These are phyloP conservation scores for Solanum lignicaule DNA, from an alignment of 257 asterid species.

Conservation along the genomic window DNA sequence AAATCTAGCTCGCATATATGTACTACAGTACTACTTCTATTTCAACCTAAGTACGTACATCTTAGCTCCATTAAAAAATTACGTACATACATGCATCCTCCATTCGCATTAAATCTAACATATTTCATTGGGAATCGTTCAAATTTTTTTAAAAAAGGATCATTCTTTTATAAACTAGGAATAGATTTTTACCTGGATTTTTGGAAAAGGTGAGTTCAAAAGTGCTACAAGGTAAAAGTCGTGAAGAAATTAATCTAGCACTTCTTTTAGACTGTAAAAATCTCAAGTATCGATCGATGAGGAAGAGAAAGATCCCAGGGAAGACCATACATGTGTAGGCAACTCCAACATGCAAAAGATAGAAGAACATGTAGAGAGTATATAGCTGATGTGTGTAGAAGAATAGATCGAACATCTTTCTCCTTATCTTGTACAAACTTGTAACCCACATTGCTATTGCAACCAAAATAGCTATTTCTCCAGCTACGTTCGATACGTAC, in stretches of 20 bases:
- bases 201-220: constrained; percentile 57
- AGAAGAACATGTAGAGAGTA: constrained; percentile 32
- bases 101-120: too few species aligned
- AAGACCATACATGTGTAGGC: constrained; percentile 52
- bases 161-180: not conserved
- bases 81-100: too few species aligned
- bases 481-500: constrained; percentile 44
- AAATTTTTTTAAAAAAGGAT: not conserved
- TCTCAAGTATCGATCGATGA: constrained; percentile 45
- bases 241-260: constrained; percentile 21
- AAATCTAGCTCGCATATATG: too few species aligned
- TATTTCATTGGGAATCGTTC: not conserved
- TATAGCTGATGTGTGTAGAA: constrained; percentile 49
- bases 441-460: constrained; percentile 43
- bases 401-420: constrained; percentile 54
- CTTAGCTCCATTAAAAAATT: too few species aligned
- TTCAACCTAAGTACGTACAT: too few species aligned
- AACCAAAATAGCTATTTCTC: constrained; percentile 41
- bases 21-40: too few species aligned
- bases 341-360: constrained; percentile 55
- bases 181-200: constrained; percentile 29
- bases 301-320: constrained; percentile 58
- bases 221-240: constrained; percentile 42
- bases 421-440: constrained; percentile 37
- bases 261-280: constrained; percentile 48